Evolutionary conservation across 2,329 filamentous ascomycete species (phyloP).

Genomic region (Leptosphaerulina australis): DNA sequence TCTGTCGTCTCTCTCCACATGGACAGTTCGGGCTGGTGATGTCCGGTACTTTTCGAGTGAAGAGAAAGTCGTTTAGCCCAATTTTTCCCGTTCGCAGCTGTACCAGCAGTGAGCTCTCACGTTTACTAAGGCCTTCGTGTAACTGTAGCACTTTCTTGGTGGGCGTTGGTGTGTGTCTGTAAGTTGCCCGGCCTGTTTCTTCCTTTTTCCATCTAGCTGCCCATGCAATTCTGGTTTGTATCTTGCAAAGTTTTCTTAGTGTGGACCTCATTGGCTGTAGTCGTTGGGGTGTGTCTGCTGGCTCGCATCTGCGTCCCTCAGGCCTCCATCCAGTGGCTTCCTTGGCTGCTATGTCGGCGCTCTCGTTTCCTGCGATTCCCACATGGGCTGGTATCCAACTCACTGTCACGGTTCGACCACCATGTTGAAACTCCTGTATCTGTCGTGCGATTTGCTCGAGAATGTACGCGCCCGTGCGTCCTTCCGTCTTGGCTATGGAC

Average conservation of each 20-base stretch:
- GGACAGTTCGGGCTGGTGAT: background rate
- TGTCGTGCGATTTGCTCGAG: constrained; percentile 20
- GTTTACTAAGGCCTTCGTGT: constrained; percentile 21
- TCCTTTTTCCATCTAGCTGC: background rate
- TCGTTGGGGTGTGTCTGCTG: constrained; percentile 15
- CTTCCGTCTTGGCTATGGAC: constrained; percentile 22
- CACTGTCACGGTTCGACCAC: constrained; percentile 11
- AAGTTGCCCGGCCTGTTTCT: constrained; percentile 10
- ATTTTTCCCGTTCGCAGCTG: no score
- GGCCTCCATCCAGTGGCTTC: constrained; percentile 23
- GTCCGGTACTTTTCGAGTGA: background rate
- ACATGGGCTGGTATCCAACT: constrained; percentile 15
- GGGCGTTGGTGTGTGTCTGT: constrained; percentile 15
- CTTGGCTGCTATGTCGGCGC: background rate
- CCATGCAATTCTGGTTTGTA: background rate
- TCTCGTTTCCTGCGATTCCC: constrained; percentile 5
- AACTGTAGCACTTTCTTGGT: constrained; percentile 21
- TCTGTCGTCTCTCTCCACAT: constrained; percentile 1
- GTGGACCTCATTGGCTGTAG: constrained; percentile 9
- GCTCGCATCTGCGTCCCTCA: constrained; percentile 7
- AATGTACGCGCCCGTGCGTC: constrained; percentile 21
- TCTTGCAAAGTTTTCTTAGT: constrained; percentile 11
- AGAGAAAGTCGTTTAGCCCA: constrained; percentile 9
- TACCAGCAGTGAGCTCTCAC: constrained; percentile 9
- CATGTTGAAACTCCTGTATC: background rate